Percentiles rank a stretch among this genome's conserved stretches.
phyloP scores from a whole-genome alignment of 768 basidiomycete genomes.

The Chalciporus sphaerocephalus region DNA sequence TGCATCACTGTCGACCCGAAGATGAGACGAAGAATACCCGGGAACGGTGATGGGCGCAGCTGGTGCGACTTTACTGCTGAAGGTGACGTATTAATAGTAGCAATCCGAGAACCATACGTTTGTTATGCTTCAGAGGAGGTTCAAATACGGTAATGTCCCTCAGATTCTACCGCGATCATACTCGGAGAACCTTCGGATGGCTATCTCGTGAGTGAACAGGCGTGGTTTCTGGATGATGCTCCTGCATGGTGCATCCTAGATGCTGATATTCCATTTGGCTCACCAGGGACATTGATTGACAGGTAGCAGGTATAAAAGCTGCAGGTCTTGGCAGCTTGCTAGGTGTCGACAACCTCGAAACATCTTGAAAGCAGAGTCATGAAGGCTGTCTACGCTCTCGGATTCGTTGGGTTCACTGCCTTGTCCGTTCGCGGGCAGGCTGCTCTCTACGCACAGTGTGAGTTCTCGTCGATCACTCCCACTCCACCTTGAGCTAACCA shows the following conservation, averaged over 20 bases:
- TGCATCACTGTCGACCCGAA: too few relatives aligned
- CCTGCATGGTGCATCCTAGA: background rate
- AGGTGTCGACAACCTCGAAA: background rate
- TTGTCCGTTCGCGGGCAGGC: slow-evolving; percentile 8
- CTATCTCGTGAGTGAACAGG: background rate
- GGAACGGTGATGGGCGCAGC: too few relatives aligned
- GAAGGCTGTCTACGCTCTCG: slow-evolving; percentile 5
- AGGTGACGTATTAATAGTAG: too few relatives aligned
- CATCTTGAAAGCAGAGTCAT: background rate
- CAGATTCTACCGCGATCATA: background rate
- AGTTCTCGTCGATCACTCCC: background rate
- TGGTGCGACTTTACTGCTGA: too few relatives aligned
- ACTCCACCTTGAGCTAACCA: background rate
- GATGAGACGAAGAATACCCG: too few relatives aligned
- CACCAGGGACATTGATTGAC: background rate
- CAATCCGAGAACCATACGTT: too few relatives aligned
- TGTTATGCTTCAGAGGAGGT: too few relatives aligned
- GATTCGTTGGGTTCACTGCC: background rate
- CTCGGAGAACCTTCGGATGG: background rate
- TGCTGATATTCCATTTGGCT: background rate
- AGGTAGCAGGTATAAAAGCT: slow-evolving; percentile 1
- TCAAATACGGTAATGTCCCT: too few relatives aligned
- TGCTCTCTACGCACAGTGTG: slow-evolving; percentile 12
- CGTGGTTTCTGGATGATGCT: background rate
- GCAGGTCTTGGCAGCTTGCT: background rate